These are phyloP conservation scores for Amauroascus verrucosus DNA, from an alignment of 2,329 filamentous ascomycete species.

Conservation along the genomic window DNA sequence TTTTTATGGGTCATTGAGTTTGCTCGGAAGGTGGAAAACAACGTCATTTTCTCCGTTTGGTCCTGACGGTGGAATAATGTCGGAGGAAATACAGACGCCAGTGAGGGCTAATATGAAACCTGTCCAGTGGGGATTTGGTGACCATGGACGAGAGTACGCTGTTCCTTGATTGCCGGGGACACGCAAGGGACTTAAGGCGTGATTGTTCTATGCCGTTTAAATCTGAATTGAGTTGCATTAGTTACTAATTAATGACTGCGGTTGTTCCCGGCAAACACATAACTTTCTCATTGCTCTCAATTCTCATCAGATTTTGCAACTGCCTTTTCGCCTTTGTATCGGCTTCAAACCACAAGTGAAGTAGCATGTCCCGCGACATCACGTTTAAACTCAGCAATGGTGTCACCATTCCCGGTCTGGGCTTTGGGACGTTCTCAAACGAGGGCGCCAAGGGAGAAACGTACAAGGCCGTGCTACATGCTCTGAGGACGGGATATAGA, in stretches of 20 bases:
- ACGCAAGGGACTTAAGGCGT: too few species aligned
- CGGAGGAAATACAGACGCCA: neutral
- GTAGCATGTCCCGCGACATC: conserved; percentile 46
- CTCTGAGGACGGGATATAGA: conserved; percentile 43
- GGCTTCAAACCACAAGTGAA: neutral
- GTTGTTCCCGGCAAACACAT: neutral
- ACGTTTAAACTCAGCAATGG: conserved; percentile 48
- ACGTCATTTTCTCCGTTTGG: neutral
- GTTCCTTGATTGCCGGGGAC: neutral
- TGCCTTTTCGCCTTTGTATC: neutral
- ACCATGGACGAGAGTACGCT: neutral
- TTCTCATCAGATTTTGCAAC: neutral
- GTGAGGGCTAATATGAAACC: conserved; percentile 3
- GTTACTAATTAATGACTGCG: too few species aligned
- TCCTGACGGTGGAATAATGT: neutral
- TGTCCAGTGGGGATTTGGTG: neutral
- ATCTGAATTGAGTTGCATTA: neutral
- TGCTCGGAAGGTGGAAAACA: neutral
- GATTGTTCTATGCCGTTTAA: too few species aligned
- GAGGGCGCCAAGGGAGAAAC: conserved; percentile 52
- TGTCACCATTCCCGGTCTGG: conserved; percentile 52
- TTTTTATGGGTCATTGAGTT: conserved; percentile 6
- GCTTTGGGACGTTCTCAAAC: conserved; percentile 55
- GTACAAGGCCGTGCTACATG: conserved; percentile 44
- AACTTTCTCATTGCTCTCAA: neutral